These are phyloP conservation scores for Chondrostereum purpureum DNA, from an alignment of 1,284 basidiomycete species.

Conservation along the genomic window DNA sequence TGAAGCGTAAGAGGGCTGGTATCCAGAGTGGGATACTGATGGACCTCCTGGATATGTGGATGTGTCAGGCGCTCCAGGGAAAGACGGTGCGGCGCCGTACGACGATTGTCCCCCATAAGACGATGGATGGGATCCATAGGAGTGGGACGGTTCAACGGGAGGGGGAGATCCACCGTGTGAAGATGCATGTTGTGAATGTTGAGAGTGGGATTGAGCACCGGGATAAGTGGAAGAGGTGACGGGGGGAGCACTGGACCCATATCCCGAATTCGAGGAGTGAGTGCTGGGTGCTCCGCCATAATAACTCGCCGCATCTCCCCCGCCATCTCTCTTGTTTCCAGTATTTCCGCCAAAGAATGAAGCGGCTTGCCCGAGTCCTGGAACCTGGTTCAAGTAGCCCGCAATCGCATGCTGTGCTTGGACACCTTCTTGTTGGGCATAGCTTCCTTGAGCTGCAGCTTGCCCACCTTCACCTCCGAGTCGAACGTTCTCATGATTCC, in stretches of 20 bases:
- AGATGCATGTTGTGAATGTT: no score
- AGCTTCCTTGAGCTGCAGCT: constrained; percentile 35
- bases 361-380: constrained; percentile 42
- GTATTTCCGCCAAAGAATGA: constrained; percentile 29
- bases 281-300: constrained; percentile 15
- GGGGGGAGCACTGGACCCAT: constrained; percentile 16
- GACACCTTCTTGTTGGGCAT: constrained; percentile 39
- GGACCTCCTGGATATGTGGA: constrained; percentile 24
- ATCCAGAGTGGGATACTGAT: constrained; percentile 20
- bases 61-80: constrained; percentile 12
- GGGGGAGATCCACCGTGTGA: not conserved
- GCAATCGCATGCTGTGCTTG: constrained; percentile 40
- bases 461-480: constrained; percentile 46
- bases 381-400: constrained; percentile 43
- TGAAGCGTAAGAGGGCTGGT: constrained; percentile 20
- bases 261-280: constrained; percentile 10
- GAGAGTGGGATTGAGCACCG: no score
- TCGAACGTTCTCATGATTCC: constrained; percentile 69
- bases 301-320: constrained; percentile 22
- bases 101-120: not conserved
- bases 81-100: constrained; percentile 8
- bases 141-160: no score
- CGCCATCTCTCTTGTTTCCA: constrained; percentile 16
- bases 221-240: constrained; percentile 11
- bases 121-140: not conserved